Base-by-base conservation (phyloP, 352 stramenopile species). In the Globisporangium barbulae region DNA sequence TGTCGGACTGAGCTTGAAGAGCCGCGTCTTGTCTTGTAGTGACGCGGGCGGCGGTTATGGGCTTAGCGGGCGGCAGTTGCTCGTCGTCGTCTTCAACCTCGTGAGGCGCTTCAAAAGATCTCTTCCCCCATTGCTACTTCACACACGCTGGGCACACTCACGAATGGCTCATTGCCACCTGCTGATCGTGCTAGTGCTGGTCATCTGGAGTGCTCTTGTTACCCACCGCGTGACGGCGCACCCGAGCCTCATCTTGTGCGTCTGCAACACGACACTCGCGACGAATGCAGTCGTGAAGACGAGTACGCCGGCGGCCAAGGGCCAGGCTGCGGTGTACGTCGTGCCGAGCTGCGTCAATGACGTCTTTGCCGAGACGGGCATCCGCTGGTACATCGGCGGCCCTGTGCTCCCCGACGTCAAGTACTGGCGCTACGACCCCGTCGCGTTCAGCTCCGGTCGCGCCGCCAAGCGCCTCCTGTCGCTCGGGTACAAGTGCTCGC, bases 311-410 rank as follows among this genome's bases (percentile, higher is more conserved):
- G 63, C 71, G 8, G 63, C 71, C 44, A 80, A 80, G 47, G 74
- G 69, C 22, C 76, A 89, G 59, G 72, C 71, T 1, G 76, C 81
- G 37, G 82, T 85, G 72, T 85, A 76, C 65, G 68, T 76, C 5
- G 41, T 90, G 15, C 76, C 83, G 3, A 81, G 72, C 60, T 93
- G 86, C 65, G 65, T 92, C n/a, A 70, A 84, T 33, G 86, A 94
- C 66, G 82, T 92, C n/a, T 94, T 94, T 42, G 83, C 82, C 17
- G 73, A 81, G 63, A 88, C 82, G 1, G 86, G 84, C 47, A 87
- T 95, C 60, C 83, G 86, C 65, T 95, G 83, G 83, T 91, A 91
- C 68, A 73, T 88, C 47, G 76, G 93, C 63, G 84, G 86, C 1
- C 85, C 86, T 1, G 28, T 92, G 22, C 59, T 75, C 33, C 63